Evolutionary conservation across 352 stramenopile species (phyloP).

Genomic region (Globisporangium orthogonon): DNA sequence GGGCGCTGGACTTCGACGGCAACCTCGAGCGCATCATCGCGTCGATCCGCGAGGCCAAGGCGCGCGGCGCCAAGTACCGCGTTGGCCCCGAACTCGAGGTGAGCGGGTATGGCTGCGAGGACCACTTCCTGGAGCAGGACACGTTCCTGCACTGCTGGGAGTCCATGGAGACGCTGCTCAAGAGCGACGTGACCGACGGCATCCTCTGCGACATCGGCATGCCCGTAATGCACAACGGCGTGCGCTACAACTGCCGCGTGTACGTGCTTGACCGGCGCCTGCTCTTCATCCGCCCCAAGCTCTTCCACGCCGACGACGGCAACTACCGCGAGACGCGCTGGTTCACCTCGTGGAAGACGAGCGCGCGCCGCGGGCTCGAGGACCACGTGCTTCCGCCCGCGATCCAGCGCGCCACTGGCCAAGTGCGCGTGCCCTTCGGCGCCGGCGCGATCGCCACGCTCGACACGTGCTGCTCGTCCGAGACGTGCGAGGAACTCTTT

Average conservation of each 20-base stretch:
- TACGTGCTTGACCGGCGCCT: slow-evolving; percentile 93
- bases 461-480: slow-evolving; percentile 87
- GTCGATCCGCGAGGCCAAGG: slow-evolving; percentile 90
- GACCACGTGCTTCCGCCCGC: slow-evolving; percentile 75
- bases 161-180: slow-evolving; percentile 84
- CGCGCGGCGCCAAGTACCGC: slow-evolving; percentile 89
- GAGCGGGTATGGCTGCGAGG: slow-evolving; percentile 97
- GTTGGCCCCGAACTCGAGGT: slow-evolving; percentile 97
- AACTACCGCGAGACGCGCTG: slow-evolving; percentile 98
- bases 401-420: slow-evolving; percentile 77
- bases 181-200: slow-evolving; percentile 84
- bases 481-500: slow-evolving; percentile 99
- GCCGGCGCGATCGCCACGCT: slow-evolving; percentile 73
- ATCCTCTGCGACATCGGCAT: slow-evolving; percentile 98
- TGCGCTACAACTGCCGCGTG: slow-evolving; percentile 98
- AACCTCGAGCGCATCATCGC: slow-evolving; percentile 91
- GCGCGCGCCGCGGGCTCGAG: slow-evolving; percentile 42
- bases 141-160: slow-evolving; percentile 98
- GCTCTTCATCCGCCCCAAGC: slow-evolving; percentile 91
- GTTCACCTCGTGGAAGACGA: slow-evolving; percentile 83
- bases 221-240: slow-evolving; percentile 93
- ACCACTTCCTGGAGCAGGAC: slow-evolving; percentile 98
- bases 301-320: slow-evolving; percentile 94
- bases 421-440: slow-evolving; percentile 79
- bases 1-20: slow-evolving; percentile 98